Evolutionary conservation across 2,329 filamentous ascomycete genomes (phyloP).

Genomic region (Tolypocladium ovalisporum): DNA sequence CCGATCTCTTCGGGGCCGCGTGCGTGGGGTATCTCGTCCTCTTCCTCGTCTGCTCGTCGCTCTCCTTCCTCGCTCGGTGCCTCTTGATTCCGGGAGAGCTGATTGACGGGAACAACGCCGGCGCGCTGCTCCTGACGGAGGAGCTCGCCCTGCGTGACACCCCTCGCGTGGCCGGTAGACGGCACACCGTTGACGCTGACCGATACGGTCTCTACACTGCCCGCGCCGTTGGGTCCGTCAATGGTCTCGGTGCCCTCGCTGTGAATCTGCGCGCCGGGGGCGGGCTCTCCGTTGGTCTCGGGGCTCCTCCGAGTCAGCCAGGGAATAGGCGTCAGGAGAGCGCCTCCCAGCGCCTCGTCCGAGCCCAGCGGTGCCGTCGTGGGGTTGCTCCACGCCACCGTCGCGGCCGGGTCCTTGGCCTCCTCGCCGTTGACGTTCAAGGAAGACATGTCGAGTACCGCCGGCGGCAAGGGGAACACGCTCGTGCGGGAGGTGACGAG

Average conservation of each 20-base stretch:
- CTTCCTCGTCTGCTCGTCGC: constrained; percentile 32
- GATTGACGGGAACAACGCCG: constrained; percentile 61
- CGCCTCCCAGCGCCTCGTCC: constrained; percentile 83
- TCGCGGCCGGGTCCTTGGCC: constrained; percentile 22
- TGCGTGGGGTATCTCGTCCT: constrained; percentile 64
- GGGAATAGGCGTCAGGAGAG: constrained; percentile 84
- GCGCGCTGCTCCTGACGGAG: constrained; percentile 79
- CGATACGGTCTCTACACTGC: constrained; percentile 70
- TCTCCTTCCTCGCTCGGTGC: constrained; percentile 8
- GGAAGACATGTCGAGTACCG: constrained; percentile 45
- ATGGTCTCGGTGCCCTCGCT: constrained; percentile 73
- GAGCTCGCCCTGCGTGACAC: constrained; percentile 73
- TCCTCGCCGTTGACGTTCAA: constrained; percentile 54
- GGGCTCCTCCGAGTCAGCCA: constrained; percentile 53
- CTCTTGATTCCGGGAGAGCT: constrained; percentile 36
- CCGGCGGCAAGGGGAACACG: constrained; percentile 70
- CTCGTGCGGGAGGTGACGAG: constrained; percentile 76
- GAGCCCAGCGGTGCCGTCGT: constrained; percentile 51
- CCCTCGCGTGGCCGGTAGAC: constrained; percentile 38
- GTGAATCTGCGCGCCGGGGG: constrained; percentile 34
- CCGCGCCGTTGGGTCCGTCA: constrained; percentile 68
- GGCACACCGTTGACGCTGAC: constrained; percentile 62
- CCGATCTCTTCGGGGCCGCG: constrained; percentile 78
- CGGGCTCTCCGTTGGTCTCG: constrained; percentile 14
- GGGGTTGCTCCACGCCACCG: constrained; percentile 36